Evolutionary conservation across 2,329 filamentous ascomycete species (phyloP).

Genomic region (Sarocladiaceae sp.): DNA sequence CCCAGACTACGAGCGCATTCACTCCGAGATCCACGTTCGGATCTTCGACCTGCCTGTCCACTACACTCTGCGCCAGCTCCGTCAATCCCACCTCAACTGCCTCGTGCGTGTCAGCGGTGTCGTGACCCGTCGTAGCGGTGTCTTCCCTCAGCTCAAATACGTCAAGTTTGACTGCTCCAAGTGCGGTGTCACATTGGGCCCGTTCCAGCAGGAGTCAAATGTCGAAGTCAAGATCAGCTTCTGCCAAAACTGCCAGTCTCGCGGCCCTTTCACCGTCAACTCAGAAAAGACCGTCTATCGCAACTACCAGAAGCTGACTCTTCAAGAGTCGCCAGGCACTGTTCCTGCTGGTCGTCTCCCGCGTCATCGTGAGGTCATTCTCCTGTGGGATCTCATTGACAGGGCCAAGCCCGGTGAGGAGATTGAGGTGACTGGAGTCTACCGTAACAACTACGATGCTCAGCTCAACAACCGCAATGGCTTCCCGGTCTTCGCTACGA

Average conservation of each 20-base stretch:
- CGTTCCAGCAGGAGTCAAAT: conserved; percentile 96
- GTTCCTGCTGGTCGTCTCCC: conserved; percentile 93
- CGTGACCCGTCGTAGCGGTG: conserved; percentile 86
- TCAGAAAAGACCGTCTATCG: conserved; percentile 97
- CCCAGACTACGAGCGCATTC: conserved; percentile 94
- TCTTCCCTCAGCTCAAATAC: conserved; percentile 97
- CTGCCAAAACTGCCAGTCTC: conserved; percentile 93
- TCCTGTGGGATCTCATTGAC: conserved; percentile 96
- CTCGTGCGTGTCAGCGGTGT: conserved; percentile 91
- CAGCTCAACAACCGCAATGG: conserved; percentile 98
- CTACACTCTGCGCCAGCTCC: conserved; percentile 90
- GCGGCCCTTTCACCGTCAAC: conserved; percentile 91
- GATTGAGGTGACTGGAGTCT: conserved; percentile 93
- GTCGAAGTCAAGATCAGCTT: conserved; percentile 94
- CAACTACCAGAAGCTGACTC: conserved; percentile 95
- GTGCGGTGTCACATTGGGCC: conserved; percentile 84
- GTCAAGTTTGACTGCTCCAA: conserved; percentile 97
- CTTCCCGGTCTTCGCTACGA: conserved; percentile 96
- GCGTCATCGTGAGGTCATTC: conserved; percentile 86
- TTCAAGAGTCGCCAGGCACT: conserved; percentile 95
- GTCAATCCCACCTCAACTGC: conserved; percentile 93
- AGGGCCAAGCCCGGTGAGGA: conserved; percentile 95
- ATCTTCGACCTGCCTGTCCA: conserved; percentile 92
- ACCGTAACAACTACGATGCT: conserved; percentile 97
- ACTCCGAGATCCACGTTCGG: conserved; percentile 94